Conservation (phyloP, 257 asterid genomes). For the Nicotiana tomentosiformis region DNA sequence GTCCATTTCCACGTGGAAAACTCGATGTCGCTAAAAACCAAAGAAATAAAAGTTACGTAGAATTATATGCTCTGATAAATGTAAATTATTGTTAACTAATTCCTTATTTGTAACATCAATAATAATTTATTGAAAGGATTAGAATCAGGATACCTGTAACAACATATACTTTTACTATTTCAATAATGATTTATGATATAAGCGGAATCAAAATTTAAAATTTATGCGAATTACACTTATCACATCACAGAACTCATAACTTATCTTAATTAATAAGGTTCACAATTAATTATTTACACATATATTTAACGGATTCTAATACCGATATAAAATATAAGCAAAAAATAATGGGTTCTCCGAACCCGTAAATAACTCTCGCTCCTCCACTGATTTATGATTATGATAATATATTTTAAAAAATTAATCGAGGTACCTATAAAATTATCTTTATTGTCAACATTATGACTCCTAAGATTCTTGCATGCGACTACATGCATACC, state of each 20-base stretch:
- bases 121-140: background rate
- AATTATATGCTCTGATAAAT: background rate
- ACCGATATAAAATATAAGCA: too few relatives aligned
- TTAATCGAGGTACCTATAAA: background rate
- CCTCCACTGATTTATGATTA: too few relatives aligned
- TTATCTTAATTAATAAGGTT: too few relatives aligned
- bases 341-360: too few relatives aligned
- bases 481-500: slow-evolving; percentile 8
- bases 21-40: background rate
- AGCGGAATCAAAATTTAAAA: too few relatives aligned
- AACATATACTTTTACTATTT: background rate
- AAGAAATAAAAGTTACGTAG: background rate
- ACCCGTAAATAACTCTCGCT: too few relatives aligned
- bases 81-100: background rate
- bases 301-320: too few relatives aligned
- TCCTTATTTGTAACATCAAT: background rate
- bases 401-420: background rate
- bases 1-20: background rate
- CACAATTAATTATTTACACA: too few relatives aligned
- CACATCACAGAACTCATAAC: too few relatives aligned
- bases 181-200: too few relatives aligned
- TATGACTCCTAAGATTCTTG: slow-evolving; percentile 11
- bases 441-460: background rate
- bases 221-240: too few relatives aligned
- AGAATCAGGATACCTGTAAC: background rate